Base-by-base conservation (phyloP, 1,284 basidiomycete genomes). In the Ustilago tritici region DNA sequence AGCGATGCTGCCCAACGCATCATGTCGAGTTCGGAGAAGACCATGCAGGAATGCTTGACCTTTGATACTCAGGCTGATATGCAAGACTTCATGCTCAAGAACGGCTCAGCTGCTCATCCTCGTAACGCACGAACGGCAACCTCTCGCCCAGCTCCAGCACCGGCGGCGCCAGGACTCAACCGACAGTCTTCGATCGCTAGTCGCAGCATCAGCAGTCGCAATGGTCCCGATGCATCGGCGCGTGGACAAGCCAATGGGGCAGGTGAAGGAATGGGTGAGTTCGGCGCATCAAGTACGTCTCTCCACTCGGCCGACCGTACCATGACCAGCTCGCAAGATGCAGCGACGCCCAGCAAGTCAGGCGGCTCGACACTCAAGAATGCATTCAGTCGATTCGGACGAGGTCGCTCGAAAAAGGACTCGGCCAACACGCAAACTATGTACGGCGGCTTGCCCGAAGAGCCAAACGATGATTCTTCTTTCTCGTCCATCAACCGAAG, bases 11-110 rank as follows among this genome's bases (percentile, higher is more conserved):
- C 83, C 11, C 79, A 78, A 61, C 61, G 72, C 17, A 58, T 78
- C 57, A 82, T 82, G 78, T 65, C 67, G 43, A 68, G 71, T 52
- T 78, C 83, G n/a, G 79, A 83, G 58, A 70, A 80, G 64, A 81
- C 84, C 43, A 77, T 81, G 61, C 79, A 82, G 55, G 74, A 78
- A 15, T 78, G 72, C 23, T 74, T 83, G 40, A 61, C 61, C 28
- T 83, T 84, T 56, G 78, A 83, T 35, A 65, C 80, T 12, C 69
- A 81, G 34, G 74, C 74, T 28, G 84, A 85, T 19, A 79, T 86
- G 79, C 73, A 75, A 19, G 76, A 74, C 32, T 86, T 84, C 52
- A 75, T 78, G 32, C 76, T 80, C 52, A 78, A 79, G 59, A 75
- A 78, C 11, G 76, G 76, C 57, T 43, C 36, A 2, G 56, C 52